phyloP scores from a whole-genome alignment of 495 filamentous ascomycete genomes.

The Tetracladium setigerum region DNA sequence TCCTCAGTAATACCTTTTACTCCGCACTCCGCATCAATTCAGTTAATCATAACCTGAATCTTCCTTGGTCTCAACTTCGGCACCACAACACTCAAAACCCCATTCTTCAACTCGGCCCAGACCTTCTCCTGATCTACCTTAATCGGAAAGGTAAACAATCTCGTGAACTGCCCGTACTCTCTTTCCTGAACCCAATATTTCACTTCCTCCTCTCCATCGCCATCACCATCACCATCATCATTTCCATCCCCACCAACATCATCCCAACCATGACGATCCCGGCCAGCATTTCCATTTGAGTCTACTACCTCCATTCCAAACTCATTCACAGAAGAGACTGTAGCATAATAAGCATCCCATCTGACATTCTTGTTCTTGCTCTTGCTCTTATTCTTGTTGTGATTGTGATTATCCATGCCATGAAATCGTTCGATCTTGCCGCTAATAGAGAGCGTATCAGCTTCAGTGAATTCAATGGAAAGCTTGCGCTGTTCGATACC shows the following conservation, averaged over 20 bases:
- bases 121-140: constrained; percentile 72
- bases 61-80: constrained; percentile 57
- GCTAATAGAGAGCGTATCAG: constrained; percentile 63
- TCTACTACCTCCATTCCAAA: no score
- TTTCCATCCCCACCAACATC: constrained; percentile 16
- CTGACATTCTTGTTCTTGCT: constrained; percentile 24
- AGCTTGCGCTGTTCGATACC: constrained; percentile 73
- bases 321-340: neutral
- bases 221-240: constrained; percentile 20
- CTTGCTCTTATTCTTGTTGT: no score
- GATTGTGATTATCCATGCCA: neutral
- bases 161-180: constrained; percentile 68
- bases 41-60: constrained; percentile 15
- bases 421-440: constrained; percentile 54
- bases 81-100: constrained; percentile 62
- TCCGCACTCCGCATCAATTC: no score
- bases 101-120: constrained; percentile 66
- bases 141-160: constrained; percentile 69
- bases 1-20: no score
- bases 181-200: constrained; percentile 82
- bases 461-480: constrained; percentile 76
- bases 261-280: no score
- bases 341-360: neutral
- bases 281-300: no score
- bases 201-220: constrained; percentile 31